Percentiles rank a stretch among this genome's conserved stretches.
phyloP scores from a whole-genome alignment of 2,329 filamentous ascomycete species.

The Beauveria pseudobassiana region DNA sequence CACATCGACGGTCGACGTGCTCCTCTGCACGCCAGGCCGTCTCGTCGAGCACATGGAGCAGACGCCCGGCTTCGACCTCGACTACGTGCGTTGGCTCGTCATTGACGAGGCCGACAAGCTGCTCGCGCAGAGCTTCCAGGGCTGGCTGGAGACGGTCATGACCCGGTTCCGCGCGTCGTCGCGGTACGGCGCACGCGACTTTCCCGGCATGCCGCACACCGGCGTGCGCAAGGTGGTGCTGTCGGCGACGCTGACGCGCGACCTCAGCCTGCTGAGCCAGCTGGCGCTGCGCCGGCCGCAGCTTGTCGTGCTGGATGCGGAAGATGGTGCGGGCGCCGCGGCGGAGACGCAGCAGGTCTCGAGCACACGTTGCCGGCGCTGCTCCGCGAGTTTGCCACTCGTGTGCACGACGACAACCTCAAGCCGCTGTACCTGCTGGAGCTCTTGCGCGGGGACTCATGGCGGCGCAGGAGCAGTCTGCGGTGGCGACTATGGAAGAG shows the following conservation, averaged over 20 bases:
- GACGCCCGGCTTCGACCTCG: slow-evolving; percentile 73
- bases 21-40: slow-evolving; percentile 86
- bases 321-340: slow-evolving; percentile 34
- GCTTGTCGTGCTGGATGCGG: slow-evolving; percentile 65
- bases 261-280: slow-evolving; percentile 70
- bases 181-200: slow-evolving; percentile 45
- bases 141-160: slow-evolving; percentile 73
- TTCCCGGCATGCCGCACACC: slow-evolving; percentile 42
- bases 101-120: slow-evolving; percentile 93
- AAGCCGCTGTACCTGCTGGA: slow-evolving; percentile 83
- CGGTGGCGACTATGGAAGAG: not conserved
- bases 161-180: slow-evolving; percentile 44
- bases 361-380: slow-evolving; percentile 51
- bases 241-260: slow-evolving; percentile 86
- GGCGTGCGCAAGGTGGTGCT: slow-evolving; percentile 74
- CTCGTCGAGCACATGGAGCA: slow-evolving; percentile 84
- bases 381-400: slow-evolving; percentile 58
- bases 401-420: slow-evolving; percentile 59
- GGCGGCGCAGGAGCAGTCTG: slow-evolving; percentile 16
- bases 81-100: slow-evolving; percentile 77
- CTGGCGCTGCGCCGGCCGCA: slow-evolving; percentile 67
- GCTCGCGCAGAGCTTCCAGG: slow-evolving; percentile 84
- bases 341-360: slow-evolving; percentile 26
- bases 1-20: slow-evolving; percentile 70
- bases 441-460: slow-evolving; percentile 55